Evolutionary conservation across 768 basidiomycete genomes (phyloP).

Genomic region (Termitomyces sp.): DNA sequence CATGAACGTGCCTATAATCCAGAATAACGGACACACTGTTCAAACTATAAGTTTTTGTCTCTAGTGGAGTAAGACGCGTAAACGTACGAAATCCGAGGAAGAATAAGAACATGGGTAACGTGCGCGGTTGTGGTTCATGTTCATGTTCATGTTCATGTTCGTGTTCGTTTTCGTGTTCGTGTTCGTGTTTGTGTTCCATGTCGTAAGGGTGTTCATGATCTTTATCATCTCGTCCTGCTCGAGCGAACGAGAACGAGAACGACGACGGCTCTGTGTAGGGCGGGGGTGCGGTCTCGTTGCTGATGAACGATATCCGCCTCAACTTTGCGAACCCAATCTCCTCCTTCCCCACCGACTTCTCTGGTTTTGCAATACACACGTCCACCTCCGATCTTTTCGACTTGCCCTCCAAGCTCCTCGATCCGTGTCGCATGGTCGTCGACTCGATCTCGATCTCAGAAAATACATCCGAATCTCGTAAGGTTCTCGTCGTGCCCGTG

Average conservation of each 20-base stretch:
- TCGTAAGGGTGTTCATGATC: background rate
- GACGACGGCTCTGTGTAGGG: background rate
- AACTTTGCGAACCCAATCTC: background rate
- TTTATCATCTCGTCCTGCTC: background rate
- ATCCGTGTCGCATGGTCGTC: background rate
- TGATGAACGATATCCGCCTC: background rate
- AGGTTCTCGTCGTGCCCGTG: background rate
- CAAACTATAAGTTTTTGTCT: background rate
- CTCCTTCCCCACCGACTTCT: background rate
- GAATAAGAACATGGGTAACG: conserved; percentile 9
- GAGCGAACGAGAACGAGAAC: background rate
- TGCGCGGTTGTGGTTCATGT: conserved; percentile 1
- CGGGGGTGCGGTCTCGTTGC: background rate
- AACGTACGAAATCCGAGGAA: conserved; percentile 12
- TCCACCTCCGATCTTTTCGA: background rate
- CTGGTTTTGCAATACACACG: background rate
- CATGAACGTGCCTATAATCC: conserved; percentile 11
- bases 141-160: background rate
- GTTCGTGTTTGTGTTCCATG: background rate
- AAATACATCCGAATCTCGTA: background rate
- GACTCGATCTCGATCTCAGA: background rate
- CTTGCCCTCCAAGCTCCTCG: background rate
- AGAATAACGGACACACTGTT: conserved; percentile 10
- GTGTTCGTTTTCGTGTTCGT: background rate
- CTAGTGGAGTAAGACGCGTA: background rate